Evolutionary conservation across 2,329 filamentous ascomycete genomes (phyloP), one percentile per base, ranked within the genome.

Genomic region (Dactylellina sp.): DNA sequence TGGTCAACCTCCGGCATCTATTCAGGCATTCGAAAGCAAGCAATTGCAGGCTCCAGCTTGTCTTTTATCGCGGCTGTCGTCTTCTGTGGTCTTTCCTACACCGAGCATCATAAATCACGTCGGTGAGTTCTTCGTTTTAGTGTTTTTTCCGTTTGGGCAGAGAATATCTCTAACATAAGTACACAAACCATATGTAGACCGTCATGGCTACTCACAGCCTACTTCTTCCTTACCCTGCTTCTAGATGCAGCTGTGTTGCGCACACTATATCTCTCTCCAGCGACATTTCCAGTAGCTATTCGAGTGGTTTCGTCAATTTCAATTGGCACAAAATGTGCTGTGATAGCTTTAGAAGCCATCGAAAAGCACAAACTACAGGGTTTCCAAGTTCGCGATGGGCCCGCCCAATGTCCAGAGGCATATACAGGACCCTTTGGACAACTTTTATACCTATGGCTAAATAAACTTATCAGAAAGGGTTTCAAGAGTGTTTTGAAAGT

Each of bases 401-500:
- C 32, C n/a, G 75, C 77, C 50, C 32, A 46, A 42, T 79, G 77
- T 56, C 81, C 81, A 0, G 81, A 83, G 66, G 80, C 81, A 59
- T 80, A 78, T 2, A 79, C 78, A 24, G 80, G 80, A 1, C 75
- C 82, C 5, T 81, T 81, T 60, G 79, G 79, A 4, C 77, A 81
- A n/a, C 76, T 79, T 7, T 63, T 81, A 0, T 82, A 81, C 71
- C 78, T 78, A 49, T 82, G 80, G 79, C 72, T 83, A 37, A 81
- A 81, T 68, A 61, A 74, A 14, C 76, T 83, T 1, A 81, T 82
- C 62, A 39, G 68, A 1, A 56, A 60, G 7, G 83, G 83, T 7
- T 83, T 46, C 37, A 47, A 55, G 0, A 39, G 12, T 2, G 28
- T 61, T 35, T 20, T 52, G 25, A 60, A 57, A 42, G 32, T 66